Evolutionary conservation across 108 stramenopile species (phyloP).

Genomic region (Pseudonitzschia pungens): DNA sequence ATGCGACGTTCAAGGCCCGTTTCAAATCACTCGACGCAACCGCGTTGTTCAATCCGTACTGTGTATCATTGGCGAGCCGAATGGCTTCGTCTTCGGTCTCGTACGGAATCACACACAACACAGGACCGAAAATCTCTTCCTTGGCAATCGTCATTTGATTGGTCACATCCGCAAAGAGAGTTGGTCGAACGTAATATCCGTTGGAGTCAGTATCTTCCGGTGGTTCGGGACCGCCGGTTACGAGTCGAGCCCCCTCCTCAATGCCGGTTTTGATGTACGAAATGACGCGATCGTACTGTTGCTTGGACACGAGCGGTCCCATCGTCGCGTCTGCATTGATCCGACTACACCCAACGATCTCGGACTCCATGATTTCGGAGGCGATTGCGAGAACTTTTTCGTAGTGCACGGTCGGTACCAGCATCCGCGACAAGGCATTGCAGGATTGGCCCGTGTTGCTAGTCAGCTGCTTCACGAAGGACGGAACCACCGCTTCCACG

Average conservation of each 20-base stretch:
- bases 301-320: slow-evolving; percentile 33
- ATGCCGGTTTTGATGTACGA: slow-evolving; percentile 26
- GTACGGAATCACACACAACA: slow-evolving; percentile 36
- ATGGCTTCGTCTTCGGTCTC: slow-evolving; percentile 13
- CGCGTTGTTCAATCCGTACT: slow-evolving; percentile 66
- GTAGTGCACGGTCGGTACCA: slow-evolving; percentile 52
- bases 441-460: slow-evolving; percentile 77
- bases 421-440: slow-evolving; percentile 56
- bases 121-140: slow-evolving; percentile 75
- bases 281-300: slow-evolving; percentile 35
- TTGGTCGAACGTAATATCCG: slow-evolving; percentile 33
- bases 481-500: slow-evolving; percentile 56
- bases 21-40: slow-evolving; percentile 35
- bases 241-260: slow-evolving; percentile 28
- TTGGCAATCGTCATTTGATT: slow-evolving; percentile 44
- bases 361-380: neutral
- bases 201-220: neutral
- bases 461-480: slow-evolving; percentile 44
- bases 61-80: slow-evolving; percentile 56
- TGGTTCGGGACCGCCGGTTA: slow-evolving; percentile 30
- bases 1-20: slow-evolving; percentile 38
- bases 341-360: neutral
- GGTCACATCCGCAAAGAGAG: slow-evolving; percentile 32
- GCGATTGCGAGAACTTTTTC: slow-evolving; percentile 38
- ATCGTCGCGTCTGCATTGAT: slow-evolving; percentile 11